These are phyloP conservation scores for Stagonosporopsis vannaccii DNA, from an alignment of 2,329 filamentous ascomycete genomes.

Conservation along the genomic window DNA sequence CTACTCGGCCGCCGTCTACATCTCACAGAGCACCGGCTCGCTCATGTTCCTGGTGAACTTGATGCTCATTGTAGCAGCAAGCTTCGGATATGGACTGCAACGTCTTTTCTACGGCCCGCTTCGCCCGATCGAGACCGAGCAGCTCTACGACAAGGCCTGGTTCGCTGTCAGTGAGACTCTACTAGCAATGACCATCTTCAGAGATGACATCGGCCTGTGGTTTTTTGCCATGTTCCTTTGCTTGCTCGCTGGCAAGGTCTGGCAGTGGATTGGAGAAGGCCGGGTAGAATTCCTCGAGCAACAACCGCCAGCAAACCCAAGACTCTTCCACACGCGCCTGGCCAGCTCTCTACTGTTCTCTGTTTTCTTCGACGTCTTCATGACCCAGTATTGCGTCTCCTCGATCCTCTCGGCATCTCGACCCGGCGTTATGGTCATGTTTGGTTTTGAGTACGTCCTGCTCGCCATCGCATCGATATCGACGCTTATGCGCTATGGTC, in stretches of 20 bases:
- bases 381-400: conserved; percentile 81
- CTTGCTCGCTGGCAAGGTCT: conserved; percentile 92
- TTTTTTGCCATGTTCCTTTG: conserved; percentile 97
- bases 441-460: conserved; percentile 95
- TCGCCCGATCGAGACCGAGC: conserved; percentile 93
- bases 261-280: conserved; percentile 98
- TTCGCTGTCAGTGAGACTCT: conserved; percentile 97
- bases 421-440: conserved; percentile 99
- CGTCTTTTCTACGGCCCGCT: conserved; percentile 88
- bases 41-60: conserved; percentile 94
- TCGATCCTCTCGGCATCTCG: conserved; percentile 85
- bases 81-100: conserved; percentile 85
- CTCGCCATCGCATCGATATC: conserved; percentile 81
- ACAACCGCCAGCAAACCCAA: conserved; percentile 87
- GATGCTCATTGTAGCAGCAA: conserved; percentile 79
- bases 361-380: conserved; percentile 77
- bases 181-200: conserved; percentile 97
- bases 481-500: conserved; percentile 77
- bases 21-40: conserved; percentile 95
- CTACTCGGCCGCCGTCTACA: conserved; percentile 96
- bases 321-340: conserved; percentile 84
- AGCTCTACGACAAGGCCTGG: conserved; percentile 97
- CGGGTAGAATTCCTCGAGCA: conserved; percentile 94
- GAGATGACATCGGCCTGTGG: conserved; percentile 92
- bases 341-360: conserved; percentile 80